These are phyloP conservation scores for Penicillium steckii DNA, from an alignment of 495 filamentous ascomycete genomes.

Conservation along the genomic window DNA sequence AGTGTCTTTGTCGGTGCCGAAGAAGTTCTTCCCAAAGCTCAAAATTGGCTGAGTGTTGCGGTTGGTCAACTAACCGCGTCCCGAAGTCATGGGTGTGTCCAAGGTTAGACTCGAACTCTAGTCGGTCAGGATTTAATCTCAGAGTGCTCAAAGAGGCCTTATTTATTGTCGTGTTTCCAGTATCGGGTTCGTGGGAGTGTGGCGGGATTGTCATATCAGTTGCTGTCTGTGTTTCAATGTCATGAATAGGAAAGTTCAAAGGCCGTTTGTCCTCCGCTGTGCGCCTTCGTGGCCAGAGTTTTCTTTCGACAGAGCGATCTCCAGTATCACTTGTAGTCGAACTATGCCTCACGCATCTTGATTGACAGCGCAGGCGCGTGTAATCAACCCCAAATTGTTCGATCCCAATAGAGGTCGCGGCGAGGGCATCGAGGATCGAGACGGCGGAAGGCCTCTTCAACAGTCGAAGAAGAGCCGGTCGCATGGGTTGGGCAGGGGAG, in stretches of 20 bases:
- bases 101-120: conserved; percentile 55
- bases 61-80: conserved; percentile 54
- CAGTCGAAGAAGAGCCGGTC: conserved; percentile 54
- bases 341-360: conserved; percentile 12
- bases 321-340: neutral
- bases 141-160: conserved; percentile 9
- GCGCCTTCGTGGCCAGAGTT: neutral
- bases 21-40: conserved; percentile 66
- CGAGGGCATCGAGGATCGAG: conserved; percentile 44
- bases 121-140: conserved; percentile 28
- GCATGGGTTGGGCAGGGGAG: conserved; percentile 37
- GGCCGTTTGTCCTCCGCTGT: conserved; percentile 10
- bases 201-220: neutral
- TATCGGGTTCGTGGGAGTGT: neutral
- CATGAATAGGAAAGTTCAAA: conserved; percentile 31
- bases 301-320: neutral
- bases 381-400: conserved; percentile 32
- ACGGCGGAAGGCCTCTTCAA: conserved; percentile 53
- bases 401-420: conserved; percentile 37
- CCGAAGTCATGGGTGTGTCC: conserved; percentile 34
- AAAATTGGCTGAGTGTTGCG: conserved; percentile 49
- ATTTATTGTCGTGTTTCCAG: neutral
- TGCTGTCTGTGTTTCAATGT: conserved; percentile 20
- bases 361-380: conserved; percentile 32
- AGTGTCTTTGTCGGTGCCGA: conserved; percentile 55